These are phyloP conservation scores for Vigna unguiculata DNA, from an alignment of 306 rosid genomes.

Conservation along the genomic window DNA sequence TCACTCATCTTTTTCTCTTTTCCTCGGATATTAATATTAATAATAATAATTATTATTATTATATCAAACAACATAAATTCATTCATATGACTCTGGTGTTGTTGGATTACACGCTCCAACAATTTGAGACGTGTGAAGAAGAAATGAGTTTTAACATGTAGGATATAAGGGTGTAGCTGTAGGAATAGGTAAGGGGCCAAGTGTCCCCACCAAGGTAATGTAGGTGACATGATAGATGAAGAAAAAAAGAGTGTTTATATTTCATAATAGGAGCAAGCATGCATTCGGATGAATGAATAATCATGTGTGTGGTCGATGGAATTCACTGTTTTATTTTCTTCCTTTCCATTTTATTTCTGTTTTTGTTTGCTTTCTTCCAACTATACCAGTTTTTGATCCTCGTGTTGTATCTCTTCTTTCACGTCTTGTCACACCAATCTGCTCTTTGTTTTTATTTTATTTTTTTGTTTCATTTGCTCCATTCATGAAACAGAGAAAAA, in stretches of 20 bases:
- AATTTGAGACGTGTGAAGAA: background rate
- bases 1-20: constrained; percentile 46
- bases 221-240: constrained; percentile 66
- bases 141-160: background rate
- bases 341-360: constrained; percentile 24
- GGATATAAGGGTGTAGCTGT: background rate
- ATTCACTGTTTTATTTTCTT: constrained; percentile 43
- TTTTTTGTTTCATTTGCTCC: background rate
- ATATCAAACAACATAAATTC: background rate
- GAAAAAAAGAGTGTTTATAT: constrained; percentile 38
- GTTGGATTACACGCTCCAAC: too few relatives aligned
- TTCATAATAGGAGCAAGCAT: constrained; percentile 52
- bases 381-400: constrained; percentile 35
- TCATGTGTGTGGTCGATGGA: background rate
- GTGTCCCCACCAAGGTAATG: constrained; percentile 55
- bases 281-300: constrained; percentile 27
- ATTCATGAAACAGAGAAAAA: background rate
- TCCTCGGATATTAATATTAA: background rate
- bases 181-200: constrained; percentile 41
- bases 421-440: constrained; percentile 58
- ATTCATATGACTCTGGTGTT: too few relatives aligned
- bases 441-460: background rate
- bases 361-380: constrained; percentile 34
- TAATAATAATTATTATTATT: too few relatives aligned
- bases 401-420: constrained; percentile 28